Evolutionary conservation across 2,329 filamentous ascomycete species (phyloP).

Genomic region (Ustilaginoidea virens): DNA sequence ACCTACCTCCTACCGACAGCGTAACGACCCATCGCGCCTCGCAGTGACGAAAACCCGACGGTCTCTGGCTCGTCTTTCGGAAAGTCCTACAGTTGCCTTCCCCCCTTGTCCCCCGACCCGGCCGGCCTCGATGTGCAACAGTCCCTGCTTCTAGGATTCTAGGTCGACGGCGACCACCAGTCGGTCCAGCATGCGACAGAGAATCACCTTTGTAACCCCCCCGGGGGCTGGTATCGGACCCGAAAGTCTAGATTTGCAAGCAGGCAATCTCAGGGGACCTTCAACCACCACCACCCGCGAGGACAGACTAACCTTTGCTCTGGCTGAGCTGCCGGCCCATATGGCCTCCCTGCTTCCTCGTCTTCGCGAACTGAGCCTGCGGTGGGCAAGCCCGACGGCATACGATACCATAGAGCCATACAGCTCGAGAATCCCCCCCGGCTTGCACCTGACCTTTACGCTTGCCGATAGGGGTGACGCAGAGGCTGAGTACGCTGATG

Average conservation of each 20-base stretch:
- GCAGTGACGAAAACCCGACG: too few species aligned
- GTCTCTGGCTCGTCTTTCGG: too few species aligned
- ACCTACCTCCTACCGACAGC: too few species aligned
- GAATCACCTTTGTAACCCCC: conserved; percentile 64
- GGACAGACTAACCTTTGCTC: conserved; percentile 58
- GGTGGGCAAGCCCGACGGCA: conserved; percentile 50
- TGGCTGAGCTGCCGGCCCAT: conserved; percentile 59
- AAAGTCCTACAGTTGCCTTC: too few species aligned
- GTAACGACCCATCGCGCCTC: too few species aligned
- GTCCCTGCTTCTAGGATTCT: too few species aligned
- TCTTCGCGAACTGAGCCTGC: conserved; percentile 59
- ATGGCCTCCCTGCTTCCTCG: conserved; percentile 45
- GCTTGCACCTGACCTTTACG: conserved; percentile 68
- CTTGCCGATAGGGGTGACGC: conserved; percentile 20
- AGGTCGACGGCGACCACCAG: background rate
- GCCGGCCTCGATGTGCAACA: too few species aligned
- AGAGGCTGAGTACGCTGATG: conserved; percentile 11
- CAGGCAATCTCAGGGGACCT: conserved; percentile 37
- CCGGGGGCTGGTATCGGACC: conserved; percentile 51
- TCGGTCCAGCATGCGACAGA: conserved; percentile 46
- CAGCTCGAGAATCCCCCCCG: conserved; percentile 58
- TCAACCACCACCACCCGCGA: conserved; percentile 55
- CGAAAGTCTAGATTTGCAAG: conserved; percentile 40
- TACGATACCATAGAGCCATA: conserved; percentile 54
- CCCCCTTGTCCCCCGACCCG: too few species aligned